phyloP scores from a whole-genome alignment of 768 basidiomycete genomes.

The Inosperma sp. region DNA sequence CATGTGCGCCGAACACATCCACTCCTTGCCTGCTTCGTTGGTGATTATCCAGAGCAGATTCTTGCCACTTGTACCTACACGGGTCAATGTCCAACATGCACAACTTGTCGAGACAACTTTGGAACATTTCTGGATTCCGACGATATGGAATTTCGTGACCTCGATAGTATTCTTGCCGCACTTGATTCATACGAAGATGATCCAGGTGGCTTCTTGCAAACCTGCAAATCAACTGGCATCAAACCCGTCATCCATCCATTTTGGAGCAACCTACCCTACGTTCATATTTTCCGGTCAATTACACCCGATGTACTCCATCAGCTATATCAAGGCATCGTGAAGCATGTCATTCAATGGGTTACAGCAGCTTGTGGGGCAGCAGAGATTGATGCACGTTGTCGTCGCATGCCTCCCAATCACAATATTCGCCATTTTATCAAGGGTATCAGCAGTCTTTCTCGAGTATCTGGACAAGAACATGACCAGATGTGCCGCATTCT shows the following conservation, averaged over 20 bases:
- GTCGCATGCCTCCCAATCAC: conserved; percentile 30
- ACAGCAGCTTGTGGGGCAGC: conserved; percentile 14
- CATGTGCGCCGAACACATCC: conserved; percentile 27
- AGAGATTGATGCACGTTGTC: conserved; percentile 36
- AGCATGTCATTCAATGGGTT: conserved; percentile 37
- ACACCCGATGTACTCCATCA: too few relatives aligned
- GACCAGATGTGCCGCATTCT: conserved; percentile 5
- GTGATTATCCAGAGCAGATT: conserved; percentile 40
- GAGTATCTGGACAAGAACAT: conserved; percentile 2
- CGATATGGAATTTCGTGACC: not conserved
- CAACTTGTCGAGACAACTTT: conserved; percentile 12
- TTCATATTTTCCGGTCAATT: conserved; percentile 37
- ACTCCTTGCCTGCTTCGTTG: conserved; percentile 35
- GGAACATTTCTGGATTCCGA: conserved; percentile 10
- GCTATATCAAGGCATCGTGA: conserved; percentile 46
- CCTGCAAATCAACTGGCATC: conserved; percentile 7
- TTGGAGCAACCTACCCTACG: conserved; percentile 37
- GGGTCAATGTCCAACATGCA: conserved; percentile 21
- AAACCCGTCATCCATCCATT: conserved; percentile 28
- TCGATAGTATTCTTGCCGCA: conserved; percentile 5
- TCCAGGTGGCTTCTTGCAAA: not conserved
- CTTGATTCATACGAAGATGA: conserved; percentile 7
- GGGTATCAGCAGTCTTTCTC: conserved; percentile 4
- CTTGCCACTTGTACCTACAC: conserved; percentile 26
- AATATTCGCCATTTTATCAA: conserved; percentile 13